These are phyloP conservation scores for Lunasporangiospora selenospora DNA, from an alignment of 192 early-diverging fungal species.

Conservation along the genomic window DNA sequence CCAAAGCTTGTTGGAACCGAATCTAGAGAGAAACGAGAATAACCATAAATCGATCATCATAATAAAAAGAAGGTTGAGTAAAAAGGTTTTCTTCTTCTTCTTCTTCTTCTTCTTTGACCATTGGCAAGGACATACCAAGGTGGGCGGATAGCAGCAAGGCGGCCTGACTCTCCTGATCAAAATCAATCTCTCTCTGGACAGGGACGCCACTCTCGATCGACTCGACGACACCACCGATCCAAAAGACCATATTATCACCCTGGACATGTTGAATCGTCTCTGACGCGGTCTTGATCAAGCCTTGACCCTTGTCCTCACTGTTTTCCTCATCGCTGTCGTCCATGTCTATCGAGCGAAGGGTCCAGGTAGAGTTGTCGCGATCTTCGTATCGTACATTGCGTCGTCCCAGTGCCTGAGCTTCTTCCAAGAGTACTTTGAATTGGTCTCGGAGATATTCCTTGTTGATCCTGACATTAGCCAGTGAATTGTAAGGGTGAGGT, in stretches of 20 bases:
- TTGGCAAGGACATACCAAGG: slow-evolving; percentile 62
- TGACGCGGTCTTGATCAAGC: background rate
- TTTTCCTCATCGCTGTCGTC: slow-evolving; percentile 6
- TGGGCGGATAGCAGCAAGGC: slow-evolving; percentile 71
- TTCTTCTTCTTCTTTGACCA: too few relatives aligned
- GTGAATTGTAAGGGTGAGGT: slow-evolving; percentile 37
- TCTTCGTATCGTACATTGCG: slow-evolving; percentile 41
- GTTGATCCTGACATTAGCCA: slow-evolving; percentile 28
- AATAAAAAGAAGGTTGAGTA: too few relatives aligned
- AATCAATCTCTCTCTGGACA: slow-evolving; percentile 38
- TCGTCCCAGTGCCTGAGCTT: slow-evolving; percentile 36
- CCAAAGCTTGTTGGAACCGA: slow-evolving; percentile 71
- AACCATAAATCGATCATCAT: too few relatives aligned
- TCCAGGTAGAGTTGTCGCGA: slow-evolving; percentile 24
- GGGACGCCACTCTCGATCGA: slow-evolving; percentile 27
- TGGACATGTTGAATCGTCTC: slow-evolving; percentile 17
- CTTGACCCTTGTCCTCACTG: background rate
- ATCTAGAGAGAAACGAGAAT: slow-evolving; percentile 41
- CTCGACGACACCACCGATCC: slow-evolving; percentile 32
- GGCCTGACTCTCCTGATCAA: slow-evolving; percentile 34
- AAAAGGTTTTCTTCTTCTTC: too few relatives aligned
- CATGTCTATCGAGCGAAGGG: slow-evolving; percentile 5
- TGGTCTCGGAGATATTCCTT: slow-evolving; percentile 29
- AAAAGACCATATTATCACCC: slow-evolving; percentile 41
- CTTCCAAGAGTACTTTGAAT: slow-evolving; percentile 15